Evolutionary conservation across 2,329 filamentous ascomycete species (phyloP).

Genomic region (Pseudofabraea citricarpa): DNA sequence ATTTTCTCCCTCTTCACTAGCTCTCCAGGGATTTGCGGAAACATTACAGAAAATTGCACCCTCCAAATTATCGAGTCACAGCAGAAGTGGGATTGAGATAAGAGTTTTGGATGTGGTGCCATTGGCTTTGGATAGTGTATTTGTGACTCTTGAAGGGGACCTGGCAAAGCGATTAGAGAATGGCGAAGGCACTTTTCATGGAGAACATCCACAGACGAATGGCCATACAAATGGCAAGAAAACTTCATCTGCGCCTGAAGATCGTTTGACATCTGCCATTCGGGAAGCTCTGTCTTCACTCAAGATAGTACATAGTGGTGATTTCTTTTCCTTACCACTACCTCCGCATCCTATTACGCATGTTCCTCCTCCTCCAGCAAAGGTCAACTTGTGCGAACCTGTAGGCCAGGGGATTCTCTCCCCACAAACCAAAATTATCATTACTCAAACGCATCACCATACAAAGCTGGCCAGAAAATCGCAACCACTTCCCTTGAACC

Average conservation of each 20-base stretch:
- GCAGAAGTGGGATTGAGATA: constrained; percentile 77
- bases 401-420: constrained; percentile 82
- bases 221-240: constrained; percentile 31
- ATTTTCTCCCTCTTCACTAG: constrained; percentile 67
- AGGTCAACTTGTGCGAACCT: constrained; percentile 89
- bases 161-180: constrained; percentile 75
- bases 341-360: constrained; percentile 84
- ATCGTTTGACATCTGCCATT: constrained; percentile 60
- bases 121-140: constrained; percentile 76
- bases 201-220: constrained; percentile 47
- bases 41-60: constrained; percentile 68
- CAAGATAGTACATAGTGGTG: constrained; percentile 76
- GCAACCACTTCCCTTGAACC: constrained; percentile 41
- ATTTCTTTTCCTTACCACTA: constrained; percentile 72
- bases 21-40: constrained; percentile 74
- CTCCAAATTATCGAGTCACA: constrained; percentile 67
- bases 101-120: constrained; percentile 76
- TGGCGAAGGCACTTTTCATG: constrained; percentile 77
- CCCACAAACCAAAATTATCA: constrained; percentile 75
- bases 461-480: constrained; percentile 45
- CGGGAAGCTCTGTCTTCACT: constrained; percentile 69
- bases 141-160: constrained; percentile 79
- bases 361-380: constrained; percentile 75
- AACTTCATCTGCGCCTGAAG: constrained; percentile 38
- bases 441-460: constrained; percentile 60